Evolutionary conservation across 495 filamentous ascomycete genomes (phyloP), one percentile per base, ranked within the genome.

Genomic region (Melanomma pulvis-pyrius): DNA sequence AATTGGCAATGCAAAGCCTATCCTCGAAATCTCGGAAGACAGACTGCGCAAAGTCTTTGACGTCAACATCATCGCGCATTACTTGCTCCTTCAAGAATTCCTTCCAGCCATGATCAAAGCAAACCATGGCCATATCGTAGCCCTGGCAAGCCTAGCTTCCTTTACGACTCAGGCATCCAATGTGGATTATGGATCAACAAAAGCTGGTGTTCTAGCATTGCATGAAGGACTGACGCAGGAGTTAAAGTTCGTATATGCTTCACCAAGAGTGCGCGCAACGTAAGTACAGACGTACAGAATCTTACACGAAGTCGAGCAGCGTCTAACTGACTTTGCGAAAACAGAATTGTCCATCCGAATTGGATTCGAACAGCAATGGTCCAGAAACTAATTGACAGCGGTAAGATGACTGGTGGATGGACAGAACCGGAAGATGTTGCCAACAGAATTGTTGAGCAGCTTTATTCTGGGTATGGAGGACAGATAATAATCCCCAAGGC

Each of bases 71-170:
- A 68, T 87, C 46, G 74, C 78, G 26, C 83, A 86, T 70, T 86
- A 80, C 75, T 75, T 77, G 26, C 80, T 78, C 53, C 75, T 85
- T 7, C 78, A 83, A 67, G 82, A 84, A 64, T 87, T 87, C 71
- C 71, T 87, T 51, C 85, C 85, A 0, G 78, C 71, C 51, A 87
- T 87, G 85, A 73, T 86, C 47, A 63, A 74, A 29, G 72, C 71
- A 15, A 83, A 86, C 68, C 83, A 87, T 58, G 85, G 85, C 3
- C 85, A 87, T 71, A 72, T 87, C 29, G 71, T 87, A 17, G 81
- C 80, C 0, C 67, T 85, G 13, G 84, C 85, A 5, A 82, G 79
- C 34, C 76, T 86, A 75, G 80, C 82, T 46, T 80, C 76, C 30
- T 86, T 84, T 62, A 68, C 82, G 2, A 75, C 75, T 0, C 62